Evolutionary conservation across 345 rosid genomes (phyloP).

Genomic region (Bruguiera gymnorhiza): DNA sequence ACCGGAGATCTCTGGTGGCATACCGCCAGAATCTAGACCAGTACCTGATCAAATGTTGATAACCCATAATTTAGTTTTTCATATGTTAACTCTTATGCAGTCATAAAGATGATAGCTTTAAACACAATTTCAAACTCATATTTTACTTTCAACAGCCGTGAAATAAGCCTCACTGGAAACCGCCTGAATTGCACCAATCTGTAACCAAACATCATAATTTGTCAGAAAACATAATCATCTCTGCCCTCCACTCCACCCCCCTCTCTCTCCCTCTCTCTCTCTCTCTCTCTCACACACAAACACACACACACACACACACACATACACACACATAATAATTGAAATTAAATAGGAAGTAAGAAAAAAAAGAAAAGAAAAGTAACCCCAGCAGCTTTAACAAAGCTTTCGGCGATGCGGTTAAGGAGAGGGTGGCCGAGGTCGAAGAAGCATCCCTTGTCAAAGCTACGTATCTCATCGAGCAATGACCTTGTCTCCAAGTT

Average conservation of each 20-base stretch:
- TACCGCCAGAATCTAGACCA: constrained; percentile 49
- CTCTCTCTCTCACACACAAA: too few species aligned
- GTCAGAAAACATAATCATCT: not conserved
- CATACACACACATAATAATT: not conserved
- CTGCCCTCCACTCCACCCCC: too few species aligned
- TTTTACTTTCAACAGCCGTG: constrained; percentile 55
- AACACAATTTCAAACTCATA: too few species aligned
- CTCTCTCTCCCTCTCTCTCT: too few species aligned
- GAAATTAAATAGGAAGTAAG: not conserved
- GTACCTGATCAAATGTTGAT: constrained; percentile 22
- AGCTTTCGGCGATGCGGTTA: constrained; percentile 81
- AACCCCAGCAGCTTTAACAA: constrained; percentile 89
- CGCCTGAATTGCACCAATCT: constrained; percentile 91
- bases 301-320: too few species aligned
- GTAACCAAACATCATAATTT: not conserved
- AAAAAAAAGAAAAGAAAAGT: not conserved
- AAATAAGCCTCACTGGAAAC: constrained; percentile 74
- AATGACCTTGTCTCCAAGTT: constrained; percentile 40
- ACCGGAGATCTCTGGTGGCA: constrained; percentile 34
- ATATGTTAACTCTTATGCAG: not conserved
- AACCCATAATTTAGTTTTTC: not conserved
- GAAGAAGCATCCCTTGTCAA: constrained; percentile 58
- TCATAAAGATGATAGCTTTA: too few species aligned
- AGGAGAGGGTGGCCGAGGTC: constrained; percentile 97
- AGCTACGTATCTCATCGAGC: constrained; percentile 49